phyloP scores from a whole-genome alignment of 257 asterid species.

The Euphrasia confusa region DNA sequence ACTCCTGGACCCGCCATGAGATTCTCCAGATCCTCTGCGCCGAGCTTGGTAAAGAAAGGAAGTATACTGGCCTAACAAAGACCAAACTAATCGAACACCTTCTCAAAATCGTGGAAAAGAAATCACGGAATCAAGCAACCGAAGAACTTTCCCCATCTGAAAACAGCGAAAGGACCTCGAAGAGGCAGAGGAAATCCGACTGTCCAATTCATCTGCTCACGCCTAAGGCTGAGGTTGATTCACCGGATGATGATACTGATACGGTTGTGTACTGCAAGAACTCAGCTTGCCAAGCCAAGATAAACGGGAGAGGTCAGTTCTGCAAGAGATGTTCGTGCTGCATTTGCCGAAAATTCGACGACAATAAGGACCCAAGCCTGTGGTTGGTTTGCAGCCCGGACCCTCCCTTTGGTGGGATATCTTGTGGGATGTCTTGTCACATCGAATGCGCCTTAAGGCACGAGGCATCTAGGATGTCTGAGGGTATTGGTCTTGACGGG shows the following conservation, averaged over 20 bases:
- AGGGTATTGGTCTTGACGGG: slow-evolving; percentile 59
- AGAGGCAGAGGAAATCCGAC: slow-evolving; percentile 64
- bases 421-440: slow-evolving; percentile 96
- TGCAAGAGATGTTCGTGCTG: slow-evolving; percentile 98
- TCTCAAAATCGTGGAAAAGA: slow-evolving; percentile 71
- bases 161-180: slow-evolving; percentile 47
- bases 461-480: slow-evolving; percentile 61
- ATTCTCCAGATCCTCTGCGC: slow-evolving; percentile 82
- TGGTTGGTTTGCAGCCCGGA: slow-evolving; percentile 91
- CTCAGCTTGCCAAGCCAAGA: slow-evolving; percentile 81
- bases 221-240: slow-evolving; percentile 28
- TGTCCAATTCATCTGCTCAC: slow-evolving; percentile 30
- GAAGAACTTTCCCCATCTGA: slow-evolving; percentile 43
- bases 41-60: slow-evolving; percentile 94
- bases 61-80: slow-evolving; percentile 90
- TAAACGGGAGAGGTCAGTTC: slow-evolving; percentile 42
- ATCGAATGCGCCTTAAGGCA: slow-evolving; percentile 83
- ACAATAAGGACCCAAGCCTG: slow-evolving; percentile 91
- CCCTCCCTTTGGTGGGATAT: slow-evolving; percentile 61
- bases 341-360: slow-evolving; percentile 78
- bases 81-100: slow-evolving; percentile 78
- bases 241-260: slow-evolving; percentile 17
- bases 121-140: slow-evolving; percentile 37
- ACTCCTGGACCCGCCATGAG: slow-evolving; percentile 92
- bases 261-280: slow-evolving; percentile 52